phyloP scores from a whole-genome alignment of 164 flowering plant species.

The Cinnamomum chago region DNA sequence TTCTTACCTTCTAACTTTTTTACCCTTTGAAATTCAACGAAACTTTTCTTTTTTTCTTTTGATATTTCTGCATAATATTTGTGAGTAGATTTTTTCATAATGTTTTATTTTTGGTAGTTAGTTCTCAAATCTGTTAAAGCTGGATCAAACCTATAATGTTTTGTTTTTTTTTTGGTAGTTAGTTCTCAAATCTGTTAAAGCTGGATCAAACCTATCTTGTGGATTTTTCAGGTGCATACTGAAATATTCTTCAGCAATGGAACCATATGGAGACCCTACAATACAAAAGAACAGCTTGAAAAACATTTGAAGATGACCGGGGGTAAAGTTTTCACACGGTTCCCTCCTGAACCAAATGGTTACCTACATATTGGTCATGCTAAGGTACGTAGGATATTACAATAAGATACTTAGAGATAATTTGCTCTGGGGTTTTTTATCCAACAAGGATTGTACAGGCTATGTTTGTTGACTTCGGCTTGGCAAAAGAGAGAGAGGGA shows the following conservation, averaged over 20 bases:
- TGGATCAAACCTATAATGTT: conserved; percentile 5
- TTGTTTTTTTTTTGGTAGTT: conserved; percentile 6
- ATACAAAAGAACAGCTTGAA: conserved; percentile 67
- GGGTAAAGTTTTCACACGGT: conserved; percentile 74
- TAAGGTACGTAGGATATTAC: conserved; percentile 47
- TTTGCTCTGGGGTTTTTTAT: conserved; percentile 6
- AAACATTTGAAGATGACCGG: conserved; percentile 70
- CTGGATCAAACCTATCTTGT: conserved; percentile 2
- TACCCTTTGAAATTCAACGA: no score
- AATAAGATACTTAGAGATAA: background rate
- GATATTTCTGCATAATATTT: no score
- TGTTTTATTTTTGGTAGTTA: background rate
- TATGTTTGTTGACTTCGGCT: conserved; percentile 91
- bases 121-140: background rate
- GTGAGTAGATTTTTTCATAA: background rate
- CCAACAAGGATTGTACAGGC: conserved; percentile 47
- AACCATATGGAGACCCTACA: conserved; percentile 68
- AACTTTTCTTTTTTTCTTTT: no score
- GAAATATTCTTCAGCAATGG: conserved; percentile 80
- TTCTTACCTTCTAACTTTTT: no score
- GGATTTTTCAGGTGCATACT: conserved; percentile 75
- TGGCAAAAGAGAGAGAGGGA: conserved; percentile 91
- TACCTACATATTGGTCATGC: conserved; percentile 99
- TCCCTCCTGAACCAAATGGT: conserved; percentile 99
- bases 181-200: background rate